Evolutionary conservation across 2,329 filamentous ascomycete species (phyloP).

Genomic region (Fonsecaea monophora): DNA sequence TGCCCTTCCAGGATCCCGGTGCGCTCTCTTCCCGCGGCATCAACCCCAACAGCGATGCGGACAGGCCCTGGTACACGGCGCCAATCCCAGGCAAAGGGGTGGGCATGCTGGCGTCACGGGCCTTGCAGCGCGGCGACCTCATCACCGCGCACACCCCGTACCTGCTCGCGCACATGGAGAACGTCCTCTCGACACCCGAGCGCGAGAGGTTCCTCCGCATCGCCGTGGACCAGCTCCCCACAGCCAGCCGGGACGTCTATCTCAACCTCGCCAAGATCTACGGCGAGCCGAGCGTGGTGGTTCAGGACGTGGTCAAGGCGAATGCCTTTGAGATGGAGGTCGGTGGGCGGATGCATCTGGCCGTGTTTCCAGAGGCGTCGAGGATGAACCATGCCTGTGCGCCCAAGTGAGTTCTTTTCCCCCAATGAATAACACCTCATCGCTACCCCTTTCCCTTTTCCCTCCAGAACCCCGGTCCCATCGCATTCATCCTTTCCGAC

Average conservation of each 20-base stretch:
- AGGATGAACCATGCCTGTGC: slow-evolving; percentile 36
- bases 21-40: slow-evolving; percentile 23
- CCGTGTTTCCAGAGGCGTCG: slow-evolving; percentile 34
- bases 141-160: slow-evolving; percentile 32
- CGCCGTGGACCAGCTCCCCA: slow-evolving; percentile 32
- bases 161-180: slow-evolving; percentile 35
- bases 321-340: slow-evolving; percentile 37
- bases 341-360: slow-evolving; percentile 33
- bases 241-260: slow-evolving; percentile 22
- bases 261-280: slow-evolving; percentile 32
- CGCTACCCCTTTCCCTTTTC: not conserved
- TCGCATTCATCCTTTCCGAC: not conserved
- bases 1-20: slow-evolving; percentile 29
- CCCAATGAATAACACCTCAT: not conserved
- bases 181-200: slow-evolving; percentile 24
- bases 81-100: slow-evolving; percentile 29
- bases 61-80: slow-evolving; percentile 23
- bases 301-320: slow-evolving; percentile 37
- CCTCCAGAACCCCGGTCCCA: not conserved
- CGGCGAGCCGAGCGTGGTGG: slow-evolving; percentile 24
- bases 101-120: slow-evolving; percentile 30
- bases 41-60: slow-evolving; percentile 4
- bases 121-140: slow-evolving; percentile 29
- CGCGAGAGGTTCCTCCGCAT: slow-evolving; percentile 31
- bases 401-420: slow-evolving; percentile 32